Conservation (phyloP, 2,329 filamentous ascomycete genomes). For the Cercospora janseana region DNA sequence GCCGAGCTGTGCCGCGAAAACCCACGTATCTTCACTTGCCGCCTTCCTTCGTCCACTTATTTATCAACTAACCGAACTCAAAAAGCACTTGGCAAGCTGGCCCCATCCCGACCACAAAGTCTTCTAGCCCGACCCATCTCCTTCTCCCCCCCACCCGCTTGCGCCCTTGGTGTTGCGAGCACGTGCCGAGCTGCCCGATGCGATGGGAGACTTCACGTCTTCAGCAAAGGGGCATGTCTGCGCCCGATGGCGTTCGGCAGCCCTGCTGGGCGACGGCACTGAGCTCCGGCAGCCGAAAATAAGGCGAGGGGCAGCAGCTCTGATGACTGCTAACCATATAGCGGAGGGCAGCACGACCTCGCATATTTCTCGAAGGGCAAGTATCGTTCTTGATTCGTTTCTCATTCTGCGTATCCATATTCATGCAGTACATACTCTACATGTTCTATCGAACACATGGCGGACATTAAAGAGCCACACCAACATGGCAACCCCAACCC, state of each 20-base stretch:
- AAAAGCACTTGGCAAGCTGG: no score
- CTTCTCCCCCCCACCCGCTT: neutral
- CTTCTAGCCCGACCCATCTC: slow-evolving; percentile 1
- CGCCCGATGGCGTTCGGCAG: no score
- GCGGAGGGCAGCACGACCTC: neutral
- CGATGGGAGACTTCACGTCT: neutral
- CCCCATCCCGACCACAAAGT: no score
- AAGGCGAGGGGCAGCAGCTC: neutral
- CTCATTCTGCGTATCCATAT: neutral
- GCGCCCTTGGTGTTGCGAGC: neutral
- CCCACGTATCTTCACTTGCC: slow-evolving; percentile 4
- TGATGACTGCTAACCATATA: neutral
- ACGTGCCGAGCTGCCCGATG: neutral
- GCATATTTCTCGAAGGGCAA: neutral
- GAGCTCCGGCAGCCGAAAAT: neutral
- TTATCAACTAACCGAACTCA: no score
- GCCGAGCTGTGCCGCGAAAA: neutral
- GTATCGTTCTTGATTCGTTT: neutral
- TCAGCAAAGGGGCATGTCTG: no score
- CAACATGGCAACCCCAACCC: neutral
- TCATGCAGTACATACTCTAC: neutral
- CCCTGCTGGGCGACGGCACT: neutral
- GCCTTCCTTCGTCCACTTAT: neutral
- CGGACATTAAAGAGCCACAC: neutral
- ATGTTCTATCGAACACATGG: neutral